phyloP scores from a whole-genome alignment of 2,329 filamentous ascomycete species.

The Aspergillus sp. region DNA sequence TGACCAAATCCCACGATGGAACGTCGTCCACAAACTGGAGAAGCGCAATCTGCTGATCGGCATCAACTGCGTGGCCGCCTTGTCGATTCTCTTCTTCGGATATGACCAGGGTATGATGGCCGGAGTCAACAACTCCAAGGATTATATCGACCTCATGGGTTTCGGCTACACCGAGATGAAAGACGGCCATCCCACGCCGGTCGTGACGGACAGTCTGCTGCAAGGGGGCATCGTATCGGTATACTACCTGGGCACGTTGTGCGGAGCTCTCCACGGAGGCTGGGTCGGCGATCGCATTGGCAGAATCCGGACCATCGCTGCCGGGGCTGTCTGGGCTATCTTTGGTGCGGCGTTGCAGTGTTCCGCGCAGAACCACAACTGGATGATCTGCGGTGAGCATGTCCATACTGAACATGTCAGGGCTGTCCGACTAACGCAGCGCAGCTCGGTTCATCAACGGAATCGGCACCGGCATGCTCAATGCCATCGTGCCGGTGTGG shows the following conservation, averaged over 20 bases:
- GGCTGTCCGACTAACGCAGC: neutral
- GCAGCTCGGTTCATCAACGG: conserved; percentile 60
- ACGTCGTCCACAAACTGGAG: conserved; percentile 55
- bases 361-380: conserved; percentile 63
- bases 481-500: conserved; percentile 70
- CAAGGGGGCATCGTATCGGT: conserved; percentile 63
- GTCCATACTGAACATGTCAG: neutral
- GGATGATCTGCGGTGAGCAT: conserved; percentile 67
- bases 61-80: conserved; percentile 62
- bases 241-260: conserved; percentile 61
- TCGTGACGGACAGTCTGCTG: conserved; percentile 59
- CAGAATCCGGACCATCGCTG: conserved; percentile 62
- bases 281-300: conserved; percentile 64
- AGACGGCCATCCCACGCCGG: conserved; percentile 45
- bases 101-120: conserved; percentile 59
- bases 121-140: conserved; percentile 64
- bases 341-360: conserved; percentile 64
- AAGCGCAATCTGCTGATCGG: conserved; percentile 58
- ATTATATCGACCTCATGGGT: conserved; percentile 65
- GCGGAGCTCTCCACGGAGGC: conserved; percentile 63
- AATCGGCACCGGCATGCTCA: conserved; percentile 68
- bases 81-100: conserved; percentile 69
- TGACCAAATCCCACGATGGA: conserved; percentile 42
- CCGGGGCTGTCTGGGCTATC: conserved; percentile 58
- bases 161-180: conserved; percentile 59